Base-by-base conservation (phyloP, 192 early-diverging fungal species). In the Coemansia sp. region DNA sequence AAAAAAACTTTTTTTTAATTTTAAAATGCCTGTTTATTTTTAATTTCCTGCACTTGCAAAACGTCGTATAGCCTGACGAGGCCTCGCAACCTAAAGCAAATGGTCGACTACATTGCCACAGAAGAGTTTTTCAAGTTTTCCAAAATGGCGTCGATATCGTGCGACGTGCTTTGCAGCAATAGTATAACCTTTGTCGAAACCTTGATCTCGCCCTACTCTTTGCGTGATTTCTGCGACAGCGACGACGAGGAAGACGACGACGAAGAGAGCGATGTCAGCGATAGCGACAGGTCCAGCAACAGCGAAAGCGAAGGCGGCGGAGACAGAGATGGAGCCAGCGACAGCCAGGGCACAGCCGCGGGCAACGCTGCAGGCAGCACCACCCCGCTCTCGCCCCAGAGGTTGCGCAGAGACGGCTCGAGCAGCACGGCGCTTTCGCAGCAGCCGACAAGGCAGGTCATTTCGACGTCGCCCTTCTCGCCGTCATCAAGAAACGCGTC, bases 81-180 rank as follows among this genome's bases (percentile, higher is more conserved):
- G 68, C 92, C 95, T 3, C 69, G 77, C 16, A 86, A 89, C 36
- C 75, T 95, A 23, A 78, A 82, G 61, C 85, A 88, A 61, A 84
- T 97, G 62, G 71, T 95, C 22, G 86, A 88, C 63, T 94, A 89
- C 62, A 92, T 95, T 72, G 89, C 87, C 55, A 85, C 85, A 22
- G 89, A 91, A 58, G 90, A 92, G 68, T 85, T 93, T 60, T 92
- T 93, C 61, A 90, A 92, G 53, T 75, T 71, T 52, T 63, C 74
- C 8, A 75, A 71, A 36, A 58, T 78, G 64, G 75, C 75, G 1
- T 54, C 72, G n/a, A 62, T 66, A 9, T 72, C 81, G 3, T 75
- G 69, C 39, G 81, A 83, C 5, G 66, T 83, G 28, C 72, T 83
- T n/a, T 78, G 74, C 75, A 72, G 71, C 65, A 68, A 78, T 56